A percentile compares a stretch with the other conserved stretches of the same genome.
Evolutionary conservation across 2,329 filamentous ascomycete species (phyloP).

Genomic region (Botrytis fabae): DNA sequence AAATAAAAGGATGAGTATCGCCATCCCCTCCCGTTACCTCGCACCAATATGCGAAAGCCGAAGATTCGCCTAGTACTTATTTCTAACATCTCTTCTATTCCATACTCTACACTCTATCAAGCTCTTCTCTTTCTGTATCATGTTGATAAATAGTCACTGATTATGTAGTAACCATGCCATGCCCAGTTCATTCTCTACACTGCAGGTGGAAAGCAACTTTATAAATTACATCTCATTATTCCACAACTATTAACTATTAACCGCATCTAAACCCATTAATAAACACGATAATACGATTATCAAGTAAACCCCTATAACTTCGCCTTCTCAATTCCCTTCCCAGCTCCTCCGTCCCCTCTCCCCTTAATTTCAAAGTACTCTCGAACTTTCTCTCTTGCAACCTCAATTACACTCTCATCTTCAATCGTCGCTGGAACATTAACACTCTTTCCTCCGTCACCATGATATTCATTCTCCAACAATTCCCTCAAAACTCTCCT

Average conservation of each 20-base stretch:
- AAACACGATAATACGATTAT: background rate
- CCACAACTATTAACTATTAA: background rate
- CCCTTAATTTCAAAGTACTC: conserved; percentile 67
- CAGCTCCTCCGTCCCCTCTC: conserved; percentile 30
- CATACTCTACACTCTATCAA: background rate
- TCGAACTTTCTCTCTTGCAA: conserved; percentile 68
- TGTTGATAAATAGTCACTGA: accelerated
- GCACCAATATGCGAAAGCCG: background rate
- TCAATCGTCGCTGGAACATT: conserved; percentile 82
- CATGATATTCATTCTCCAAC: conserved; percentile 81
- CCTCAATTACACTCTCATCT: conserved; percentile 71
- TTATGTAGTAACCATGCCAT: background rate
- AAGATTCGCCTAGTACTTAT: background rate
- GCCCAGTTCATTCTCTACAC: background rate
- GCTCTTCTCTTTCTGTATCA: background rate
- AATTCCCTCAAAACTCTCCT: conserved; percentile 79
- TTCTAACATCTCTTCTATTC: background rate
- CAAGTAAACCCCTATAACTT: conserved; percentile 46
- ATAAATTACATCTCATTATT: background rate
- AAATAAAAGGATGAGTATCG: background rate
- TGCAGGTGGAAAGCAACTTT: background rate
- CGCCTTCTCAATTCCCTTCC: conserved; percentile 38
- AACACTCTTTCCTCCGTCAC: conserved; percentile 70
- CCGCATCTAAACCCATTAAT: background rate
- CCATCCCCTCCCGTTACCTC: no score